Conservation (phyloP, 345 rosid genomes). For the Corchorus capsularis region DNA sequence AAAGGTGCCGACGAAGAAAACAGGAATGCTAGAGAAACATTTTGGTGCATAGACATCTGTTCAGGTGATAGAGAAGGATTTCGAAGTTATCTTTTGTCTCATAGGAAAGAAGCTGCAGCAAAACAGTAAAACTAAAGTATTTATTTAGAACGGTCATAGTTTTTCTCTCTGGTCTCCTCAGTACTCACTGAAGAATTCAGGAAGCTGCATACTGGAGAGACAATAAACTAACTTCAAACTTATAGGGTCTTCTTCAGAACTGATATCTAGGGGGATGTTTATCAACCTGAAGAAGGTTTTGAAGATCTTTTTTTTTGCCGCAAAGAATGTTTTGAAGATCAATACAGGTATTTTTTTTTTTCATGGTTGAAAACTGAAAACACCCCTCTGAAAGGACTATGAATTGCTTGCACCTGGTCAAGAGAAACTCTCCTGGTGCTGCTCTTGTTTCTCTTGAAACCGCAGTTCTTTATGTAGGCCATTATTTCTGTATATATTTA, state of each 20-base stretch:
- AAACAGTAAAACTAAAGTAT: not conserved
- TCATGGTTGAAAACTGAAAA: not conserved
- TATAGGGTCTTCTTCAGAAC: slow-evolving; percentile 2
- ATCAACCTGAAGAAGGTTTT: not conserved
- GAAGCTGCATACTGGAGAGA: not conserved
- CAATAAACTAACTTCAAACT: not conserved
- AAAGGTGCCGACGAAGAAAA: slow-evolving; percentile 17
- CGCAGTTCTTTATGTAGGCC: not conserved
- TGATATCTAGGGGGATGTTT: not conserved
- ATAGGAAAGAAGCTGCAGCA: slow-evolving; percentile 1
- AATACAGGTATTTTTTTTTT: not conserved
- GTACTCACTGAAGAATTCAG: not conserved
- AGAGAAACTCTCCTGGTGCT: not conserved
- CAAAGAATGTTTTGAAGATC: not conserved
- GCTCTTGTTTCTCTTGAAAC: not conserved
- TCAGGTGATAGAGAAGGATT: slow-evolving; percentile 1
- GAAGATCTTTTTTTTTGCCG: no score
- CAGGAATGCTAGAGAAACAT: not conserved
- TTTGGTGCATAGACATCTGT: not conserved
- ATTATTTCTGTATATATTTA: not conserved
- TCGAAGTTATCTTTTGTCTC: not conserved
- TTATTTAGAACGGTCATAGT: slow-evolving; percentile 7
- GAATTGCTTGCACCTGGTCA: not conserved
- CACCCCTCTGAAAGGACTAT: slow-evolving; percentile 4
- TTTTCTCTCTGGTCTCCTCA: not conserved